Base-by-base conservation (phyloP, 345 rosid species). In the Luvunga scandens region DNA sequence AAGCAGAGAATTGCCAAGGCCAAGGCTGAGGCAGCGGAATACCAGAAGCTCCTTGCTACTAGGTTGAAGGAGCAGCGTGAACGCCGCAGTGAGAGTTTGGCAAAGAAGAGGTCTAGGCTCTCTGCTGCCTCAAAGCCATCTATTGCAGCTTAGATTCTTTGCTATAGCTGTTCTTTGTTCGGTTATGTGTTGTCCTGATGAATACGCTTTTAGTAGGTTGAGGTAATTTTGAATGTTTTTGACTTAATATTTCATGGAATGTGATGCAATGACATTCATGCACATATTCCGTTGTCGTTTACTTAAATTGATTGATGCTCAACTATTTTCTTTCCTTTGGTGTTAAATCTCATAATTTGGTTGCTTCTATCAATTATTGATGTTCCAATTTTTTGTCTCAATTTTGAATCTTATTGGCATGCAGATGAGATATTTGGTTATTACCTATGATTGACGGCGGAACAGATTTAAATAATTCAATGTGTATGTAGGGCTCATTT, bases 1-100 rank as follows among this genome's bases (percentile, higher is more conserved):
- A 94, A 94, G 92, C 91, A 87, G 91, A 90, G 92, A 79, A 87
- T 91, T 60, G 90, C 91, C 1, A 94, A 92, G 94, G 93, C 98
- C 70, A 90, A 91, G 91, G 69, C 98, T 9, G 98, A 92, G 38
- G 98, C 98, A 0, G 98, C 95, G 0, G 97, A 92, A 38, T 94
- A 92, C 84, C 97, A 92, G 87, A 94, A 89, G 77, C 98, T 94
- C 82, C 97, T 94, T 22, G 95, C 94, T 31, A 81, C 89, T 25
- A 85, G 98, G 75, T 85, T 94, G 81, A 94, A 92, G 92, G 95
- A 94, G 78, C 98, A 92, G 84, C 84, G 97, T 6, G 95, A 90
- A 28, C 92, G 92, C 64, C 89, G 95, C 24, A 94, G 98, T 65
- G 95, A 94, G 86, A 94, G 97, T 83, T 85, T 94, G 83, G 98